Evolutionary conservation across 1,139 yeast genomes (phyloP), one percentile per base, ranked within the genome.

Genomic region (Yamadazyma atlantica): DNA sequence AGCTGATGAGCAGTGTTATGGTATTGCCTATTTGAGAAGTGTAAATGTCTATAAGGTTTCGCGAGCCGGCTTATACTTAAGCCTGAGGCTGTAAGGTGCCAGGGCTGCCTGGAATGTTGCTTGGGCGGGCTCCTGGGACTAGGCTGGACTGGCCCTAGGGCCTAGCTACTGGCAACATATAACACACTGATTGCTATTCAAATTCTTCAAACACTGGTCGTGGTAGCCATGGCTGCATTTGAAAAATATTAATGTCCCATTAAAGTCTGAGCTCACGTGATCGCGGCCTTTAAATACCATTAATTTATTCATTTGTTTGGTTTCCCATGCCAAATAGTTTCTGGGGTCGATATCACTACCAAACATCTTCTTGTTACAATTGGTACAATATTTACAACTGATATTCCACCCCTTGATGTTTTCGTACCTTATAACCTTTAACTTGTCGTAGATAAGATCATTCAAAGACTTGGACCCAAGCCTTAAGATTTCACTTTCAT

Each of bases 221-320:
- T 88, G 96, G 53, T 83, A 87, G 0, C 82, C 80, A 58, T 88
- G 96, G 3, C 69, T 48, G 49, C 76, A 70, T 42, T 60, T 60
- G 52, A 70, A 70, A 25, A 64, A 55, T 0, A 62, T 53, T 29
- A 69, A 42, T 35, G 55, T 54, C 30, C n/a, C n/a, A n/a, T n/a
- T n/a, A n/a, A n/a, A n/a, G n/a, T n/a, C n/a, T n/a, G n/a, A n/a
- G n/a, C n/a, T n/a, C n/a, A n/a, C n/a, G n/a, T n/a, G n/a, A n/a
- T n/a, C n/a, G n/a, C n/a, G n/a, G n/a, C n/a, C n/a, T n/a, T n/a
- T n/a, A n/a, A n/a, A n/a, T n/a, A n/a, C n/a, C n/a, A n/a, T 31
- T 35, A 34, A 43, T 39, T 19, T 45, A 37, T 34, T 44, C 44
- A 41, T 18, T 35, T 57, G 59, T 3, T 62, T 43, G 28, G 59